Conservation (phyloP, 2,329 filamentous ascomycete genomes). For the Colletotrichum paranaense region DNA sequence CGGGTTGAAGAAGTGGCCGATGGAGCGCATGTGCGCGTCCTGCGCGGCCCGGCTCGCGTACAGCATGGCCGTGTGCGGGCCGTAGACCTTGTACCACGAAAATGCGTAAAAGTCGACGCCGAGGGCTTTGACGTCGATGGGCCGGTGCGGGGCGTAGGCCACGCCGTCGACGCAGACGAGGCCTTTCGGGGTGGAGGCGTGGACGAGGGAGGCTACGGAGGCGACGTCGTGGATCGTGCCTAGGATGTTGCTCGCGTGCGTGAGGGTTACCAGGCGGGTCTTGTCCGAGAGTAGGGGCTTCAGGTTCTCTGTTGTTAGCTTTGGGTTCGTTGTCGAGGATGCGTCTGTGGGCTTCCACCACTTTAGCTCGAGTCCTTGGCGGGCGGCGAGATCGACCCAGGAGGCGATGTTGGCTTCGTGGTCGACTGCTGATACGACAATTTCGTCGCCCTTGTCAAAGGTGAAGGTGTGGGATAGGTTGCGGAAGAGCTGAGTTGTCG, state of each 20-base stretch:
- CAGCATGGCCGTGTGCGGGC: conserved; percentile 78
- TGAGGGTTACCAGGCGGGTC: conserved; percentile 78
- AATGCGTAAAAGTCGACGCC: conserved; percentile 84
- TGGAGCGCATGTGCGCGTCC: conserved; percentile 59
- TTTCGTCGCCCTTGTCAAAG: conserved; percentile 69
- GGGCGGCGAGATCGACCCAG: conserved; percentile 76
- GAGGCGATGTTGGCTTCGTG: conserved; percentile 83
- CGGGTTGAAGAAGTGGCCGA: conserved; percentile 76
- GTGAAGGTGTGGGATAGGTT: conserved; percentile 71
- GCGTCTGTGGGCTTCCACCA: conserved; percentile 71
- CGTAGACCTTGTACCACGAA: conserved; percentile 86
- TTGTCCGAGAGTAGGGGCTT: conserved; percentile 68
- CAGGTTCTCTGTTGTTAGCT: conserved; percentile 68
- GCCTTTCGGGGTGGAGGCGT: conserved; percentile 60
- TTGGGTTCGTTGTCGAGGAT: conserved; percentile 59
- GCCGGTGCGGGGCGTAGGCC: conserved; percentile 79
- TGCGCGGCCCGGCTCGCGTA: conserved; percentile 72
- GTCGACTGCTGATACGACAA: conserved; percentile 78
- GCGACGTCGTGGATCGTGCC: conserved; percentile 76
- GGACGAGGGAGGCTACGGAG: conserved; percentile 65
- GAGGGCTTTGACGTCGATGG: conserved; percentile 74
- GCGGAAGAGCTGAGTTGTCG: conserved; percentile 81
- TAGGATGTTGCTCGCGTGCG: conserved; percentile 79
- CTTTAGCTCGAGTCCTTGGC: conserved; percentile 70
- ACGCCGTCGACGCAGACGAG: conserved; percentile 81